Percentiles rank a stretch among this genome's conserved stretches.
Conservation (phyloP, 2,329 filamentous ascomycete genomes). For the Calonectria fujianensis region DNA sequence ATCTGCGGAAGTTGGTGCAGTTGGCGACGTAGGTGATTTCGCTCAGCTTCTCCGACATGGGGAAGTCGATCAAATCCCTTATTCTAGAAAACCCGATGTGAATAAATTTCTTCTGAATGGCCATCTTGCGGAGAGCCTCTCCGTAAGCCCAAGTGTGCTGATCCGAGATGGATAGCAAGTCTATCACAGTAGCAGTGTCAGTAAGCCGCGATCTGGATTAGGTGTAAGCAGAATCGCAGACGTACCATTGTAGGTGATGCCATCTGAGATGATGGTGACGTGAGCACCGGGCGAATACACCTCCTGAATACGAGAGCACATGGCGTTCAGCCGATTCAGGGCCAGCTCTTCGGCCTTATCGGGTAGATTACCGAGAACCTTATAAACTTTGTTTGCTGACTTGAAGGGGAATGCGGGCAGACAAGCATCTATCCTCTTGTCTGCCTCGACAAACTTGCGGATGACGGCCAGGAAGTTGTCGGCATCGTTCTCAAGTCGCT, state of each 20-base stretch:
- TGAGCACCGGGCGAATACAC: slow-evolving; percentile 56
- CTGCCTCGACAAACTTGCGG: slow-evolving; percentile 47
- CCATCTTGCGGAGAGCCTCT: slow-evolving; percentile 64
- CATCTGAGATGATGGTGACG: slow-evolving; percentile 70
- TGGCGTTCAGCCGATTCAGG: slow-evolving; percentile 51
- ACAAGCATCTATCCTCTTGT: slow-evolving; percentile 49
- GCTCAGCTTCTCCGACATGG: slow-evolving; percentile 61
- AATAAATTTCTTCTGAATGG: slow-evolving; percentile 59
- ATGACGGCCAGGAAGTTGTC: slow-evolving; percentile 52
- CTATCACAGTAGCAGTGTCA: slow-evolving; percentile 55
- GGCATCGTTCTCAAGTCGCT: slow-evolving; percentile 42
- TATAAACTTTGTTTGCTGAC: slow-evolving; percentile 59
- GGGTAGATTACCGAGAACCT: slow-evolving; percentile 56
- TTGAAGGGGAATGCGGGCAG: slow-evolving; percentile 59
- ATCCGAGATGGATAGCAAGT: slow-evolving; percentile 68
- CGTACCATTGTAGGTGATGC: slow-evolving; percentile 72
- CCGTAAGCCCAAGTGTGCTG: slow-evolving; percentile 70
- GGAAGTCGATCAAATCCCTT: slow-evolving; percentile 65
- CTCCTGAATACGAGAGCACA: slow-evolving; percentile 54
- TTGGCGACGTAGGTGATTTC: slow-evolving; percentile 64
- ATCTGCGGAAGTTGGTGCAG: slow-evolving; percentile 56
- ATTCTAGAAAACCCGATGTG: slow-evolving; percentile 68
- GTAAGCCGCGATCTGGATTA: neutral
- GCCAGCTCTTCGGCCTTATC: slow-evolving; percentile 59
- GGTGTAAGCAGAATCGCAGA: slow-evolving; percentile 11